phyloP scores from a whole-genome alignment of 208 protist species.

The Jaenimonas drosophilae region DNA sequence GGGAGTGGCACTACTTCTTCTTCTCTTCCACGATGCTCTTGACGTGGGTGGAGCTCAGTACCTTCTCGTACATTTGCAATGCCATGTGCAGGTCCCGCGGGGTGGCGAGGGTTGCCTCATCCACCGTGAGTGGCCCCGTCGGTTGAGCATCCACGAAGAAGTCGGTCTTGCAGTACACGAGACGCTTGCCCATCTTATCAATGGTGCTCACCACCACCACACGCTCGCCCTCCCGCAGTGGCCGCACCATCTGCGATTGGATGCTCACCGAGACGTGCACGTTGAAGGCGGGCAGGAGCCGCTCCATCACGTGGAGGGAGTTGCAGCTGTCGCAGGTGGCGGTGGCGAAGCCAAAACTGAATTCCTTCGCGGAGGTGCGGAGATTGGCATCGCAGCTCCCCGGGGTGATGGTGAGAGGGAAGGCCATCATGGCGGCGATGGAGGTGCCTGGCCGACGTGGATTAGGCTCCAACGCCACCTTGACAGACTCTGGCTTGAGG shows the following conservation, averaged over 20 bases:
- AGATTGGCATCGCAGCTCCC: conserved; percentile 22
- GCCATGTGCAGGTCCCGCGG: conserved; percentile 23
- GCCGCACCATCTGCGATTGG: conserved; percentile 19
- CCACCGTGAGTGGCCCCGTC: conserved; percentile 4
- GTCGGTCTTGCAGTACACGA: conserved; percentile 56
- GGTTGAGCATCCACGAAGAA: conserved; percentile 11
- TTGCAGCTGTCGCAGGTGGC: conserved; percentile 49
- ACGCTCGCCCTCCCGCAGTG: conserved; percentile 29
- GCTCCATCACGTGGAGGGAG: conserved; percentile 60
- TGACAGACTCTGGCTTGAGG: conserved; percentile 24
- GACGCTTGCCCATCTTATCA: conserved; percentile 61
- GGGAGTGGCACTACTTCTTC: not conserved
- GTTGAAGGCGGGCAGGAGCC: conserved; percentile 23
- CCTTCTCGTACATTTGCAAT: conserved; percentile 22
- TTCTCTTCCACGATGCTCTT: conserved; percentile 35
- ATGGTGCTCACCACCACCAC: conserved; percentile 45
- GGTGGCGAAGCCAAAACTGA: conserved; percentile 32
- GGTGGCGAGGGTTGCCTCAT: conserved; percentile 13
- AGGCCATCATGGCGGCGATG: conserved; percentile 30
- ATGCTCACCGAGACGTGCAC: conserved; percentile 69
- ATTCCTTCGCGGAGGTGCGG: not conserved
- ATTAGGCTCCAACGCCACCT: conserved; percentile 24
- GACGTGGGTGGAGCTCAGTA: conserved; percentile 41
- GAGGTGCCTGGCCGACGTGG: conserved; percentile 1
- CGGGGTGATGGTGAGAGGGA: conserved; percentile 25